Percentiles rank a stretch among this genome's conserved stretches.
These are phyloP conservation scores for Suhomyces anneliseae DNA, from an alignment of 1,139 yeast genomes.

Conservation along the genomic window DNA sequence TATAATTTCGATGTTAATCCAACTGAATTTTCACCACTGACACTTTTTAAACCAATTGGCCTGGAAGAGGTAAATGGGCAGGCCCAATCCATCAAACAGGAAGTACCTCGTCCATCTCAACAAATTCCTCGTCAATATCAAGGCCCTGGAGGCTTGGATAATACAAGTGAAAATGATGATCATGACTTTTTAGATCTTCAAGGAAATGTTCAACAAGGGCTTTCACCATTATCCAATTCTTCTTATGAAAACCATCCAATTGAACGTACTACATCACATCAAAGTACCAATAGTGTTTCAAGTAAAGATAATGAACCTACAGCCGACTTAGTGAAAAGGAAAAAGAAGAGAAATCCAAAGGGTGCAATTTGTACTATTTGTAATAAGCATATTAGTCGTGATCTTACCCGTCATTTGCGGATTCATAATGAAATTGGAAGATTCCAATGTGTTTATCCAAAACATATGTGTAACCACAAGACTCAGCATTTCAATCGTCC, in stretches of 20 bases:
- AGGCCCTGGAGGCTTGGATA: background rate
- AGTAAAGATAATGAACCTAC: slow-evolving; percentile 5
- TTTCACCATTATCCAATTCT: slow-evolving; percentile 4
- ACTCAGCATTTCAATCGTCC: slow-evolving; percentile 50
- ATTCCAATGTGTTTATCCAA: slow-evolving; percentile 48
- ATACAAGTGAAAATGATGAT: background rate
- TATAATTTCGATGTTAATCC: slow-evolving; percentile 22
- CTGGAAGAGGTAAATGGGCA: slow-evolving; percentile 5
- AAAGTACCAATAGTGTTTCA: slow-evolving; percentile 22
- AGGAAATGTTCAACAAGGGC: background rate
- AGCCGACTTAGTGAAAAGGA: slow-evolving; percentile 12
- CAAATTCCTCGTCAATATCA: background rate
- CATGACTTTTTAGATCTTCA: slow-evolving; percentile 2
- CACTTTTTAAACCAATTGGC: slow-evolving; percentile 4
- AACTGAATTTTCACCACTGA: slow-evolving; percentile 6
- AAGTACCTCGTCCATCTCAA: background rate
- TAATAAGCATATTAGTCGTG: slow-evolving; percentile 45
- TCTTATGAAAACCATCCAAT: slow-evolving; percentile 7
- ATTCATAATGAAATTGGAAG: slow-evolving; percentile 50
- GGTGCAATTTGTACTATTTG: slow-evolving; percentile 45
- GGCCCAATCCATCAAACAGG: slow-evolving; percentile 2
- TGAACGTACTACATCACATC: slow-evolving; percentile 21
- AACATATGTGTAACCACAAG: slow-evolving; percentile 43
- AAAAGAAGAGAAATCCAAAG: slow-evolving; percentile 35
- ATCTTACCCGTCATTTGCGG: slow-evolving; percentile 46